A percentile compares a stretch with the other conserved stretches of the same genome.
Evolutionary conservation across 2,329 filamentous ascomycete species (phyloP).

Genomic region (Aspergillus sp.): DNA sequence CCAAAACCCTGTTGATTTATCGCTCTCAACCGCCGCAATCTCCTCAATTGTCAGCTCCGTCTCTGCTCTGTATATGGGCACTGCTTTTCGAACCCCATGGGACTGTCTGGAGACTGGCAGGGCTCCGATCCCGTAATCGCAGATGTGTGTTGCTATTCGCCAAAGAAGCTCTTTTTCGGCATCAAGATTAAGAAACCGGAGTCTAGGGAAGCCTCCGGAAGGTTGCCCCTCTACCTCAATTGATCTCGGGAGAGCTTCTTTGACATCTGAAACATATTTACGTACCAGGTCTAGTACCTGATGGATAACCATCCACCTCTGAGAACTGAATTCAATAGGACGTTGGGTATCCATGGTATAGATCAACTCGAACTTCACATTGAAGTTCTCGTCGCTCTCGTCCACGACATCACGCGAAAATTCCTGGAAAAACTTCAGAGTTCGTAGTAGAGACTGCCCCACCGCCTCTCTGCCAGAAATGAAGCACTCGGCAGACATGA

Average conservation of each 20-base stretch:
- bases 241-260: conserved; percentile 32
- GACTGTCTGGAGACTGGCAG: conserved; percentile 46
- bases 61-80: conserved; percentile 49
- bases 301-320: conserved; percentile 59
- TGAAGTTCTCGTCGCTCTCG: conserved; percentile 65
- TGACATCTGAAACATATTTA: conserved; percentile 30
- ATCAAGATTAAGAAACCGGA: conserved; percentile 49
- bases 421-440: conserved; percentile 11
- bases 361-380: conserved; percentile 60
- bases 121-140: conserved; percentile 43
- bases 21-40: conserved; percentile 36
- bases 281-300: conserved; percentile 50
- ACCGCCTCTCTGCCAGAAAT: conserved; percentile 10
- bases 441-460: conserved; percentile 11
- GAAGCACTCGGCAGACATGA: conserved; percentile 58
- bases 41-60: conserved; percentile 28
- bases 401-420: conserved; percentile 58
- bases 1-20: conserved; percentile 44
- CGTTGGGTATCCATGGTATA: conserved; percentile 60
- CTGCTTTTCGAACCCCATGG: conserved; percentile 23
- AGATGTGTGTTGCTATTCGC: conserved; percentile 39
- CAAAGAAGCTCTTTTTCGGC: conserved; percentile 30
- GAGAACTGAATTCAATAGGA: conserved; percentile 52
- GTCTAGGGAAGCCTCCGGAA: conserved; percentile 47
- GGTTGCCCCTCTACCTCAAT: conserved; percentile 43